phyloP scores from a whole-genome alignment of 2,329 filamentous ascomycete species.

The Pestalotiopsis sp. region DNA sequence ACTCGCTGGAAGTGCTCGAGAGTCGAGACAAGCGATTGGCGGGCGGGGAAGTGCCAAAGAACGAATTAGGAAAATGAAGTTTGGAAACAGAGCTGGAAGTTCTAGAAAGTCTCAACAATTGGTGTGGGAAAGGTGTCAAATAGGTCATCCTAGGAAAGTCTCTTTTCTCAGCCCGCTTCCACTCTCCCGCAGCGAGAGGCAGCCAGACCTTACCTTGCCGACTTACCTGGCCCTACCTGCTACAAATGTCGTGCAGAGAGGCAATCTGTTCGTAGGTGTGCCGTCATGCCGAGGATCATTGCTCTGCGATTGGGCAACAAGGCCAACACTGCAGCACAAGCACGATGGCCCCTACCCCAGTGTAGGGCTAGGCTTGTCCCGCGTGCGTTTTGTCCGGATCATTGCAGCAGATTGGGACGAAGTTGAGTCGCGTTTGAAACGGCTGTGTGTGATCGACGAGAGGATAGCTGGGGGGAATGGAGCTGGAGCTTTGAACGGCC shows the following conservation, averaged over 20 bases:
- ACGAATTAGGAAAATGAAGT: slow-evolving; percentile 1
- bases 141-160: not conserved
- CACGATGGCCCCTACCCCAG: not conserved
- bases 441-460: slow-evolving; percentile 2
- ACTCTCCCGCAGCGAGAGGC: not conserved
- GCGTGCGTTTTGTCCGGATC: not conserved
- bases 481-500: not conserved
- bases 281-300: slow-evolving; percentile 8
- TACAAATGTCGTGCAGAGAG: not conserved
- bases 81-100: not conserved
- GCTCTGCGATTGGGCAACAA: not conserved
- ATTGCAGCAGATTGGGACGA: not conserved
- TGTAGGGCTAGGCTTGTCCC: not conserved
- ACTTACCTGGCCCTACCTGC: not conserved
- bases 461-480: not conserved
- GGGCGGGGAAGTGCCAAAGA: not conserved
- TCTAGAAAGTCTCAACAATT: not conserved
- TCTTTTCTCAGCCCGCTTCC: not conserved
- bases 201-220: not conserved
- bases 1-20: not conserved
- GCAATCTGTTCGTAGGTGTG: slow-evolving; percentile 1
- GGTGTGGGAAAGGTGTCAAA: slow-evolving; percentile 4
- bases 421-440: slow-evolving; percentile 8
- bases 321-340: not conserved
- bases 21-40: not conserved